These are phyloP conservation scores for Ceriops zippeliana DNA, from an alignment of 345 rosid species.

Conservation along the genomic window DNA sequence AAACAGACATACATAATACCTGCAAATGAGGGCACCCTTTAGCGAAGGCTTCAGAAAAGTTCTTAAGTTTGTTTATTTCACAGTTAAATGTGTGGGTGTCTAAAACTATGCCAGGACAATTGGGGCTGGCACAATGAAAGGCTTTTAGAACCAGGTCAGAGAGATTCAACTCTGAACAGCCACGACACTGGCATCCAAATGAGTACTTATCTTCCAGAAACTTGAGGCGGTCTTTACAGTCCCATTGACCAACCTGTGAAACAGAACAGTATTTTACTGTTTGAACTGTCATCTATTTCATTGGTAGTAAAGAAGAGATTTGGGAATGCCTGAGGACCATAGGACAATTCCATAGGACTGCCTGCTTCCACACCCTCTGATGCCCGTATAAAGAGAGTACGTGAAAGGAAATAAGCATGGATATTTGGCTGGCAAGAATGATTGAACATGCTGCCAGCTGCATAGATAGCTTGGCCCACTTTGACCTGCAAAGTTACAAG, in stretches of 20 bases:
- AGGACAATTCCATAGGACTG: constrained; percentile 73
- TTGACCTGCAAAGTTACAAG: constrained; percentile 43
- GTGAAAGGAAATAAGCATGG: constrained; percentile 82
- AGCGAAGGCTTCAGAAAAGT: constrained; percentile 16
- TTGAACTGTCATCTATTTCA: not conserved
- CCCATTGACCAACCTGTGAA: constrained; percentile 74
- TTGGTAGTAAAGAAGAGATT: not conserved
- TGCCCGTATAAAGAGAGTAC: constrained; percentile 55
- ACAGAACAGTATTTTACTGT: constrained; percentile 6
- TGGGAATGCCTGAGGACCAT: constrained; percentile 71
- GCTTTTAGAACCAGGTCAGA: constrained; percentile 69
- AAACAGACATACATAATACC: constrained; percentile 33
- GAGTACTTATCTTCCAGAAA: constrained; percentile 71
- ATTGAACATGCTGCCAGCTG: constrained; percentile 70
- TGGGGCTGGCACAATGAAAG: constrained; percentile 47
- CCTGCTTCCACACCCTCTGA: constrained; percentile 57
- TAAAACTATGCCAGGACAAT: constrained; percentile 67
- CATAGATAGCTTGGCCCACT: constrained; percentile 79
- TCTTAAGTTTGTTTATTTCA: constrained; percentile 40
- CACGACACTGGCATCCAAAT: constrained; percentile 61
- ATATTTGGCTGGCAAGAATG: constrained; percentile 89
- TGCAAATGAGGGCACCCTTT: constrained; percentile 27
- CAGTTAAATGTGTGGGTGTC: constrained; percentile 30
- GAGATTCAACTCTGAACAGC: constrained; percentile 60
- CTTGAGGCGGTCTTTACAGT: constrained; percentile 57